These are phyloP conservation scores for Fusarium sp. DNA, from an alignment of 2,329 filamentous ascomycete genomes.

Conservation along the genomic window DNA sequence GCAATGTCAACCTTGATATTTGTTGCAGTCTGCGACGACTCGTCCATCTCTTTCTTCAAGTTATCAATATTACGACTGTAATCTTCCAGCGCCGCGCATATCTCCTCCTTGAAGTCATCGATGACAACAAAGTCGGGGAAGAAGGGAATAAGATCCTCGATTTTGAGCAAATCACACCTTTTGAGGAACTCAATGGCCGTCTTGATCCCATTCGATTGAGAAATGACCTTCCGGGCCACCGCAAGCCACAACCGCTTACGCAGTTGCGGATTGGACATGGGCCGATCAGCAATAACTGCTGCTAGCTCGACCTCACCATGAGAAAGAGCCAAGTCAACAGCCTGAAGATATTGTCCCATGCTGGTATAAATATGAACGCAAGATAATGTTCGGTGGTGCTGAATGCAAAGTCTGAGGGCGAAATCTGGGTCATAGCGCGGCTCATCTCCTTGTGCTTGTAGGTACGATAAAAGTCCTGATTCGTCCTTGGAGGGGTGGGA, in stretches of 20 bases:
- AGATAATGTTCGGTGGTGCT: slow-evolving; percentile 90
- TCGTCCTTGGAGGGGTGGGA: slow-evolving; percentile 87
- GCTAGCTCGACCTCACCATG: slow-evolving; percentile 92
- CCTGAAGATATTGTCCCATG: slow-evolving; percentile 94
- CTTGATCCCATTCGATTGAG: slow-evolving; percentile 87
- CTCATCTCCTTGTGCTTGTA: slow-evolving; percentile 89
- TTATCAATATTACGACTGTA: slow-evolving; percentile 92
- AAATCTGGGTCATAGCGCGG: slow-evolving; percentile 95
- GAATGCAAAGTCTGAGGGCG: slow-evolving; percentile 93
- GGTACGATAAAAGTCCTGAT: slow-evolving; percentile 85
- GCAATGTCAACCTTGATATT: slow-evolving; percentile 94
- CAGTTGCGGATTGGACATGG: slow-evolving; percentile 80
- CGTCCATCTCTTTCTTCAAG: slow-evolving; percentile 95
- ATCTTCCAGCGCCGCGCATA: slow-evolving; percentile 91
- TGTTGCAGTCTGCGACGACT: slow-evolving; percentile 85
- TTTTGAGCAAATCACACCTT: slow-evolving; percentile 89
- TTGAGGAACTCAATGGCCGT: slow-evolving; percentile 93
- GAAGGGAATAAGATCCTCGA: slow-evolving; percentile 97
- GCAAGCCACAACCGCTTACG: slow-evolving; percentile 96
- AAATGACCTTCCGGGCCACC: slow-evolving; percentile 94
- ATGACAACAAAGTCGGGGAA: slow-evolving; percentile 99
- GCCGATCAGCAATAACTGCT: slow-evolving; percentile 86
- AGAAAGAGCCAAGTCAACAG: slow-evolving; percentile 90
- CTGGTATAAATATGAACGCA: slow-evolving; percentile 97
- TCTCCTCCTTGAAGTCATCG: slow-evolving; percentile 99